A percentile compares a stretch with the other conserved stretches of the same genome.
Conservation (phyloP, 2,329 filamentous ascomycete genomes). For the Diaporthe citrichinensis region DNA sequence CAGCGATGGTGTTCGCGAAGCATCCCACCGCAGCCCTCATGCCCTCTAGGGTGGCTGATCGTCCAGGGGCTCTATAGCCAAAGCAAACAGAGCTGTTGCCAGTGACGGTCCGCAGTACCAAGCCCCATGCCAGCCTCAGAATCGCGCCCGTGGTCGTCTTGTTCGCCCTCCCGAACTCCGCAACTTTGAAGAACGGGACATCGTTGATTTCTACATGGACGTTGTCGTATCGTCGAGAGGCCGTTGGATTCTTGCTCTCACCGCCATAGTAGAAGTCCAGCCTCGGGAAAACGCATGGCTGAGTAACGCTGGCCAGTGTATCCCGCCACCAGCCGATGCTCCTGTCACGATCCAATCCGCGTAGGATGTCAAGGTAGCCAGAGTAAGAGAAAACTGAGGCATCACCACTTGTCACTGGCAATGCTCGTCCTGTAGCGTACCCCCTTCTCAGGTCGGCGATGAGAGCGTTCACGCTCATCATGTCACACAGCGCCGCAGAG, state of each 20-base stretch:
- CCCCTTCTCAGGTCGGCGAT: conserved; percentile 61
- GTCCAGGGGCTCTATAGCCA: conserved; percentile 63
- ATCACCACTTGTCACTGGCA: conserved; percentile 46
- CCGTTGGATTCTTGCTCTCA: conserved; percentile 28
- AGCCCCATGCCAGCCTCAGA: conserved; percentile 71
- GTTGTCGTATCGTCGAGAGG: conserved; percentile 51
- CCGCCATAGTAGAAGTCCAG: conserved; percentile 49
- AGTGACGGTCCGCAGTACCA: conserved; percentile 69
- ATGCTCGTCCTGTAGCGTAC: conserved; percentile 56
- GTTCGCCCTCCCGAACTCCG: conserved; percentile 59
- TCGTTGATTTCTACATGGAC: conserved; percentile 56
- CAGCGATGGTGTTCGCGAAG: conserved; percentile 58
- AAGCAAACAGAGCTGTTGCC: conserved; percentile 68
- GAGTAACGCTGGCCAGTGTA: conserved; percentile 52
- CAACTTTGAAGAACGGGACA: conserved; percentile 56
- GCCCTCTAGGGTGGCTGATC: conserved; percentile 58
- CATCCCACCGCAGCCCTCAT: conserved; percentile 61
- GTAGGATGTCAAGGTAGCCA: conserved; percentile 56
- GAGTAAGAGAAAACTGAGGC: conserved; percentile 53
- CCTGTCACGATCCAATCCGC: conserved; percentile 48
- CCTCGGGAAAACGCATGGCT: conserved; percentile 62
- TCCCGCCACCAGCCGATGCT: conserved; percentile 63
- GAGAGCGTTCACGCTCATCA: conserved; percentile 61
- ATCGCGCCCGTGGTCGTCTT: conserved; percentile 63
- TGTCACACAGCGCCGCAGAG: conserved; percentile 66